Conservation (phyloP, 768 basidiomycete species). For the Termitomyces sp. region DNA sequence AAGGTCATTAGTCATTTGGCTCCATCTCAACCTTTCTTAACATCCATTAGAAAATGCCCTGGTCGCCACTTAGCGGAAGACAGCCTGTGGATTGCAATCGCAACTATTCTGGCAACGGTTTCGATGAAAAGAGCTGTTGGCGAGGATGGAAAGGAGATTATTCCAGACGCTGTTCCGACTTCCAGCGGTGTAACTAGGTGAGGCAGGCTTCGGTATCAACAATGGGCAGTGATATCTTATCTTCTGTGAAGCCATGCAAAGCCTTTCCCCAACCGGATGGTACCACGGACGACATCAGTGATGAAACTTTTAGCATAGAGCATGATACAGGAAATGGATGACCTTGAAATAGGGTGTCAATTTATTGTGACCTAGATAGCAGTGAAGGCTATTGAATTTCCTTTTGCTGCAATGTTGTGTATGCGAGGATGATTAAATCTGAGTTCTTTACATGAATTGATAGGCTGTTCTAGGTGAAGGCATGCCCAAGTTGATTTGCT, state of each 20-base stretch:
- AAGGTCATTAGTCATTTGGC: not conserved
- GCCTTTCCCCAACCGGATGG: not conserved
- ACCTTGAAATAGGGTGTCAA: too few species aligned
- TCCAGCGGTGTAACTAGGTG: not conserved
- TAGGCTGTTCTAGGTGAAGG: too few species aligned
- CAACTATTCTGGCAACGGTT: slow-evolving; percentile 1
- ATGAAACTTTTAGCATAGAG: not conserved
- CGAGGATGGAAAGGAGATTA: not conserved
- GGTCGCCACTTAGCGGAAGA: slow-evolving; percentile 34
- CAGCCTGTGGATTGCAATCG: slow-evolving; percentile 23
- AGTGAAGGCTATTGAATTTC: too few species aligned
- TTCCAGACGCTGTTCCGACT: slow-evolving; percentile 1
- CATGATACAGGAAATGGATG: too few species aligned
- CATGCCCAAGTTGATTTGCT: too few species aligned
- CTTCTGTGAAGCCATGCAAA: not conserved
- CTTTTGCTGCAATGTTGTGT: too few species aligned
- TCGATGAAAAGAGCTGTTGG: not conserved
- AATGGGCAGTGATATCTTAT: not conserved
- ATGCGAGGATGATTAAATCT: too few species aligned
- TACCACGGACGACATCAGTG: not conserved
- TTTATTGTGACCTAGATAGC: too few species aligned
- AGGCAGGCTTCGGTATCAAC: not conserved
- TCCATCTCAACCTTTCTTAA: not conserved
- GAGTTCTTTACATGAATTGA: too few species aligned
- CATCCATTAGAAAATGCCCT: slow-evolving; percentile 20